Conservation (phyloP, 2,329 filamentous ascomycete genomes). For the Fusarium citri region DNA sequence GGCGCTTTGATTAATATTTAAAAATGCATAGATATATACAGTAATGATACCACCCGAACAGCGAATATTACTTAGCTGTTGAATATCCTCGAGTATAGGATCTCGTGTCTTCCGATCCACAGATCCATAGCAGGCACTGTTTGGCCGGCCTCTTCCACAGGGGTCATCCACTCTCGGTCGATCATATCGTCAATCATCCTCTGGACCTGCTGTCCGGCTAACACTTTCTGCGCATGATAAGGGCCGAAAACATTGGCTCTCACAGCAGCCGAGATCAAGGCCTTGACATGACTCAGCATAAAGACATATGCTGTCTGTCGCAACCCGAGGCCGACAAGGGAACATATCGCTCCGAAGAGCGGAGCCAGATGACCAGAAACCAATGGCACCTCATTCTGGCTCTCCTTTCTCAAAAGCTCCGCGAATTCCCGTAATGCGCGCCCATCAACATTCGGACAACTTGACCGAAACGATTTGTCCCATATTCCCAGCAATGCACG, state of each 20-base stretch:
- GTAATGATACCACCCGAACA: constrained; percentile 49
- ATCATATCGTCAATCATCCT: constrained; percentile 68
- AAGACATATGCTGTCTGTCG: constrained; percentile 79
- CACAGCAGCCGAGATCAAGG: constrained; percentile 80
- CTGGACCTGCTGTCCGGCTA: constrained; percentile 72
- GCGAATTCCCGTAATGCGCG: constrained; percentile 53
- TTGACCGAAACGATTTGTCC: constrained; percentile 73
- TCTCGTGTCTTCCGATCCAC: constrained; percentile 85
- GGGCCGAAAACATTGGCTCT: constrained; percentile 82
- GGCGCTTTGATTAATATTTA: constrained; percentile 42
- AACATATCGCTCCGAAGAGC: constrained; percentile 74
- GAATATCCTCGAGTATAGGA: constrained; percentile 87
- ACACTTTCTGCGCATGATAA: constrained; percentile 79
- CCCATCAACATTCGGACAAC: constrained; percentile 47
- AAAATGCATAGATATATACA: constrained; percentile 43
- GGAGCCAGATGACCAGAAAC: constrained; percentile 76
- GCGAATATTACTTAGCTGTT: constrained; percentile 70
- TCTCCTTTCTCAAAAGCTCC: constrained; percentile 48
- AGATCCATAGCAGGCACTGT: constrained; percentile 82
- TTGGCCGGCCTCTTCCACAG: constrained; percentile 76
- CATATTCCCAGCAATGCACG: constrained; percentile 79
- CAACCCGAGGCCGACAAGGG: constrained; percentile 68
- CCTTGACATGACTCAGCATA: constrained; percentile 80
- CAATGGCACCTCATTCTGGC: constrained; percentile 52
- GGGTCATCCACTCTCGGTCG: constrained; percentile 67